These are phyloP conservation scores for Pythium phragmitis DNA, from an alignment of 352 stramenopile genomes.

Conservation along the genomic window DNA sequence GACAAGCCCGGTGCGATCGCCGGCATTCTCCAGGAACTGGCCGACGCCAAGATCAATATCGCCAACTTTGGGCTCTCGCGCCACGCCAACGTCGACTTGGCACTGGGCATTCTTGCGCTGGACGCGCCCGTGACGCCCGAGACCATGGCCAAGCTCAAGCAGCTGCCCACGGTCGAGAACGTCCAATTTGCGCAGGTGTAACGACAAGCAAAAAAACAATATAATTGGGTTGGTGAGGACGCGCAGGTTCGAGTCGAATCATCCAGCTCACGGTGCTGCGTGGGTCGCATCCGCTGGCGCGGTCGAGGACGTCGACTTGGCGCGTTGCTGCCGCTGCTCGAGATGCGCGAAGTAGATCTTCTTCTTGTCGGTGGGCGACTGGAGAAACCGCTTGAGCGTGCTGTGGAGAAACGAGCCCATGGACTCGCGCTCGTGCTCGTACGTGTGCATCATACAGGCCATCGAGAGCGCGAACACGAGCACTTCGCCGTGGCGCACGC, in stretches of 20 bases:
- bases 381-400: slow-evolving; percentile 76
- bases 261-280: too few relatives aligned
- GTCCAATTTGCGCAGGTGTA: slow-evolving; percentile 71
- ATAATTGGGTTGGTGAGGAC: not conserved
- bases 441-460: slow-evolving; percentile 83
- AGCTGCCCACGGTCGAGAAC: slow-evolving; percentile 59
- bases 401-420: slow-evolving; percentile 64
- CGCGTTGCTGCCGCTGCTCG: slow-evolving; percentile 21
- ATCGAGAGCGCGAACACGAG: slow-evolving; percentile 78
- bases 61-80: slow-evolving; percentile 81
- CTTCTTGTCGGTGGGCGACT: slow-evolving; percentile 73
- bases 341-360: slow-evolving; percentile 44
- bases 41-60: slow-evolving; percentile 79
- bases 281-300: too few relatives aligned
- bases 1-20: slow-evolving; percentile 78
- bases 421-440: slow-evolving; percentile 74
- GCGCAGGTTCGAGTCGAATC: too few relatives aligned
- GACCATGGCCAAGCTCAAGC: slow-evolving; percentile 61
- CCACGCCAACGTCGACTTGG: slow-evolving; percentile 52
- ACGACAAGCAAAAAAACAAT: not conserved
- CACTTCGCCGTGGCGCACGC: slow-evolving; percentile 68
- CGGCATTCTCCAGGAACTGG: slow-evolving; percentile 66
- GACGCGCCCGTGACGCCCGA: slow-evolving; percentile 54
- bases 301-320: not conserved
- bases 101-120: slow-evolving; percentile 73